phyloP scores from a whole-genome alignment of 2,329 filamentous ascomycete genomes.

The Apiospora hydei region DNA sequence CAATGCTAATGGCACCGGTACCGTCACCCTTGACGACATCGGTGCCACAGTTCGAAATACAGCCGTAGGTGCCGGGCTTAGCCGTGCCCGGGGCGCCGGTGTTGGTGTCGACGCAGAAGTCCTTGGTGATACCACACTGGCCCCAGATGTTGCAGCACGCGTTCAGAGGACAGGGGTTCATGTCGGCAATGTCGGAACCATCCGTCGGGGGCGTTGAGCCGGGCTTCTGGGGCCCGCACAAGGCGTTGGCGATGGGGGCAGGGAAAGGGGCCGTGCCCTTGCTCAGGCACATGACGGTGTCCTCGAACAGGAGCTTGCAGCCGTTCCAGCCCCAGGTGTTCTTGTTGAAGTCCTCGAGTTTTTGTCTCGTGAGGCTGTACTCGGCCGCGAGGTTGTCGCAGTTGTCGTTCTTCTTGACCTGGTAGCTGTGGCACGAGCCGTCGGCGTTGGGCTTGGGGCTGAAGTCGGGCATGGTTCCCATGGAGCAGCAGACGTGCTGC shows the following conservation, averaged over 20 bases:
- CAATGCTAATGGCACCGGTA: conserved; percentile 21
- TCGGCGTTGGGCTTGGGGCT: conserved; percentile 44
- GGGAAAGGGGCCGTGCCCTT: conserved; percentile 34
- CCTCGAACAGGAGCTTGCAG: conserved; percentile 28
- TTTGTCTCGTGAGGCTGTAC: conserved; percentile 30
- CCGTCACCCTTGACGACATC: conserved; percentile 26
- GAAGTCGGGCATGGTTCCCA: conserved; percentile 44
- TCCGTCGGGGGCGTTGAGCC: conserved; percentile 23
- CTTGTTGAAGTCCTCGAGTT: conserved; percentile 34
- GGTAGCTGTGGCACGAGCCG: conserved; percentile 46
- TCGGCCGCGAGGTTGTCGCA: conserved; percentile 42
- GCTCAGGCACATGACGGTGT: conserved; percentile 36
- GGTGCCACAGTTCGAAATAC: conserved; percentile 31
- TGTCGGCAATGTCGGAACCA: conserved; percentile 20
- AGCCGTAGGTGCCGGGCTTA: conserved; percentile 21
- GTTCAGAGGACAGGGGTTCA: conserved; percentile 34
- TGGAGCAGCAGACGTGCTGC: conserved; percentile 47
- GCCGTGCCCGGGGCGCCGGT: conserved; percentile 24
- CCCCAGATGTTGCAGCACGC: conserved; percentile 34
- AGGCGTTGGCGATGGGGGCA: conserved; percentile 29
- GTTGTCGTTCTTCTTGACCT: conserved; percentile 40
- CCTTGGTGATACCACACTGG: conserved; percentile 28
- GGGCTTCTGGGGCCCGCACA: conserved; percentile 31
- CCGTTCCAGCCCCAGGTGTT: conserved; percentile 35
- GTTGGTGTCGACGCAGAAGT: conserved; percentile 27